Percentiles rank a stretch among this genome's conserved stretches.
Conservation (phyloP, 73 alveolate genomes). For the Urostyla sp. region DNA sequence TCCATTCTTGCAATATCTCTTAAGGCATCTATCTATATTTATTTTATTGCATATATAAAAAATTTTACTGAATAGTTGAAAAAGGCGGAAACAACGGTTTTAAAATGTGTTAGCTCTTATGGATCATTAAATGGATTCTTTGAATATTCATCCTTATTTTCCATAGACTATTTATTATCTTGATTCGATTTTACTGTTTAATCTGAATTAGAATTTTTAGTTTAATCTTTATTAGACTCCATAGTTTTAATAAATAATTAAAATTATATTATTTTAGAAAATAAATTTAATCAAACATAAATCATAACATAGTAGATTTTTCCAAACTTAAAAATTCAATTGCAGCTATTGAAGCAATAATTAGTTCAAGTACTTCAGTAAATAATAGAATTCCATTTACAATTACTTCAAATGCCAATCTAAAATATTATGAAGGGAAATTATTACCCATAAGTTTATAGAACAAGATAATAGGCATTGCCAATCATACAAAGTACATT, state of each 20-base stretch:
- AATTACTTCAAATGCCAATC: constrained; percentile 47
- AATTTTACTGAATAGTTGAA: constrained; percentile 68
- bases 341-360: constrained; percentile 26
- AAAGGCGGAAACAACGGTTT: constrained; percentile 82
- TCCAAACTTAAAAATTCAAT: constrained; percentile 37
- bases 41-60: not conserved
- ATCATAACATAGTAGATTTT: too few relatives aligned
- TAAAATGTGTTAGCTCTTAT: constrained; percentile 80
- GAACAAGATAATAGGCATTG: constrained; percentile 24
- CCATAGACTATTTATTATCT: not conserved
- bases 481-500: constrained; percentile 40
- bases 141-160: not conserved
- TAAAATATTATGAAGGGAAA: not conserved
- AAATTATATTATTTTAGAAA: not conserved
- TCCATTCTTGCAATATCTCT: constrained; percentile 87
- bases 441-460: constrained; percentile 41
- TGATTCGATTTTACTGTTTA: not conserved
- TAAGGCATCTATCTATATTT: constrained; percentile 78
- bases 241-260: not conserved
- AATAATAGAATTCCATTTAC: constrained; percentile 28
- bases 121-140: constrained; percentile 68
- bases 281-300: too few relatives aligned
- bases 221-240: not conserved
- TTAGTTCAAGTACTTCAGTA: not conserved
- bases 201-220: not conserved